Conservation (phyloP, 2,329 filamentous ascomycete species). For the Alternaria infectoria region DNA sequence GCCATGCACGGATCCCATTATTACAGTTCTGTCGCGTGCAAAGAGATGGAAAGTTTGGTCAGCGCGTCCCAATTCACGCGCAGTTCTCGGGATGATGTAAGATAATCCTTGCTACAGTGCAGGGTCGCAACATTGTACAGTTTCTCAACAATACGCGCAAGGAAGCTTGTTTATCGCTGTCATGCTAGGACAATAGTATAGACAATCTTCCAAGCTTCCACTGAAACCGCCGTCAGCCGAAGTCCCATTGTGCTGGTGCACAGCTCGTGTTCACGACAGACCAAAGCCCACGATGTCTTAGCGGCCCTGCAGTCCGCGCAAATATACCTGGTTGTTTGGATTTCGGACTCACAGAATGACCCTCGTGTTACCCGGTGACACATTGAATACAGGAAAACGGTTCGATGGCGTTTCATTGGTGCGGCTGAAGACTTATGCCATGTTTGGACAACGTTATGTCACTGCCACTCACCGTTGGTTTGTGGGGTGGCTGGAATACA, state of each 20-base stretch:
- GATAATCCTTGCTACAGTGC: background rate
- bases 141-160: background rate
- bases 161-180: background rate
- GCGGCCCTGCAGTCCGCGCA: background rate
- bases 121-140: background rate
- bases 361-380: background rate
- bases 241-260: background rate
- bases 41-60: background rate
- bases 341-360: background rate
- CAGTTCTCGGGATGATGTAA: background rate
- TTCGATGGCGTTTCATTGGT: background rate
- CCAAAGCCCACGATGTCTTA: background rate
- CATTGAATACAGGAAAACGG: background rate
- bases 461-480: background rate
- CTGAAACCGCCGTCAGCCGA: background rate
- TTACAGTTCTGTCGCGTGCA: background rate
- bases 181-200: background rate
- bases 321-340: background rate
- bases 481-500: constrained; percentile 10
- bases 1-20: background rate
- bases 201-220: background rate
- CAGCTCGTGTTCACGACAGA: background rate
- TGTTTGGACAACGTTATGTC: background rate
- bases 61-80: background rate
- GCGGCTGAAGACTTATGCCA: background rate